A percentile compares a stretch with the other conserved stretches of the same genome.
Conservation (phyloP, 2,329 filamentous ascomycete genomes). For the Aureobasidium musti region DNA sequence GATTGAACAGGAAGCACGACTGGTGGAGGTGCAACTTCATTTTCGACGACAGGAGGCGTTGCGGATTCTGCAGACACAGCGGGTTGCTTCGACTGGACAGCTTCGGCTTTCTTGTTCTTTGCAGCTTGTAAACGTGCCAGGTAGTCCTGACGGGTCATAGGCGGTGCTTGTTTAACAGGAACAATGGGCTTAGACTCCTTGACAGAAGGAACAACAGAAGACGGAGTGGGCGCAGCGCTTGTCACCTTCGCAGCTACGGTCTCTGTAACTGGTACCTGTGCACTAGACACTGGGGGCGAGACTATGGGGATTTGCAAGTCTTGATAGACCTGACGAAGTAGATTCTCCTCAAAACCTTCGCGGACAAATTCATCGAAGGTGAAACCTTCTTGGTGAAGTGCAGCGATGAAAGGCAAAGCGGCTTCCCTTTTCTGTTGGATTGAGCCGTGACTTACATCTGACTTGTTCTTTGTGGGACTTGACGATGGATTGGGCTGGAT, state of each 20-base stretch:
- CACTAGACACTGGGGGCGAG: neutral
- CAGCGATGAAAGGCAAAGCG: constrained; percentile 35
- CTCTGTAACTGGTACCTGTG: neutral
- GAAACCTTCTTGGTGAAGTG: constrained; percentile 61
- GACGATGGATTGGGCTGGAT: neutral
- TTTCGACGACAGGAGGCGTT: neutral
- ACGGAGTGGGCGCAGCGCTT: neutral
- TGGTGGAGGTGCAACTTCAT: neutral
- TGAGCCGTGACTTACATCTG: constrained; percentile 19
- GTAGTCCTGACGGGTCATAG: constrained; percentile 69
- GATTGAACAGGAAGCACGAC: neutral
- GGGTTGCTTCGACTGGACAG: constrained; percentile 22
- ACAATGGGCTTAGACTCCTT: constrained; percentile 19
- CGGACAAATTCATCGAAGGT: constrained; percentile 71
- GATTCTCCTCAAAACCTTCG: constrained; percentile 66
- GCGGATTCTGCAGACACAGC: neutral
- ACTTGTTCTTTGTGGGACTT: neutral
- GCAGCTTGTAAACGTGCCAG: constrained; percentile 75
- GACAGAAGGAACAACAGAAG: constrained; percentile 16
- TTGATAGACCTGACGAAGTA: constrained; percentile 66
- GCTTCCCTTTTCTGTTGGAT: constrained; percentile 21
- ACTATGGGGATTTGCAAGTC: constrained; percentile 58
- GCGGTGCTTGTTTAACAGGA: constrained; percentile 31
- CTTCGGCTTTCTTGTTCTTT: constrained; percentile 60
- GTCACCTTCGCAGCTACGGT: neutral